Percentiles rank a stretch among this genome's conserved stretches.
Conservation (phyloP, 202 grass and related monocot genomes). For the Zoysia matrella region DNA sequence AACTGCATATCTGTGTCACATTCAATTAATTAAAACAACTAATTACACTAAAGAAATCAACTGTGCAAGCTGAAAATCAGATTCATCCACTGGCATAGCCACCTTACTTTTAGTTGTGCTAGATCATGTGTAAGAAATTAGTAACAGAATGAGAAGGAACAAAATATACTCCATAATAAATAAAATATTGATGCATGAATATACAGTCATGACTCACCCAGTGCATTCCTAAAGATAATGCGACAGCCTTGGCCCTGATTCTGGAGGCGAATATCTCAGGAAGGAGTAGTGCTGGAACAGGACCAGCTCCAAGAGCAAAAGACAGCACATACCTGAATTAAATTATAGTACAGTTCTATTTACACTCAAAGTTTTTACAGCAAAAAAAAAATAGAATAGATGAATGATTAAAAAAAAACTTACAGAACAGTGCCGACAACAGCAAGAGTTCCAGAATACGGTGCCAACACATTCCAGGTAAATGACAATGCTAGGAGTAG, state of each 20-base stretch:
- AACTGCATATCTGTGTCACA: not conserved
- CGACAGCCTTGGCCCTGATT: constrained; percentile 98
- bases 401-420: constrained; percentile 44
- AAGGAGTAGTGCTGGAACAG: constrained; percentile 95
- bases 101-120: constrained; percentile 14
- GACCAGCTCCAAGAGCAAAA: constrained; percentile 96
- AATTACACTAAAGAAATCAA: not conserved
- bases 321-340: constrained; percentile 86
- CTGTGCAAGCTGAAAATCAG: not conserved
- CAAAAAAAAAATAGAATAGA: constrained; percentile 14
- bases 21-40: not conserved
- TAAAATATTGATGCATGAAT: not conserved
- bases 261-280: constrained; percentile 98
- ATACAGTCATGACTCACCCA: constrained; percentile 64
- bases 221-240: constrained; percentile 97
- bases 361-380: not conserved
- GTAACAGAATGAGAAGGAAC: not conserved
- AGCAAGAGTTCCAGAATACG: constrained; percentile 90
- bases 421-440: constrained; percentile 94
- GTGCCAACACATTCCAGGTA: constrained; percentile 87
- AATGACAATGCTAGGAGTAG: constrained; percentile 88
- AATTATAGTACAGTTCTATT: constrained; percentile 37
- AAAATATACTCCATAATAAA: not conserved
- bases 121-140: not conserved
- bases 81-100: not conserved